These are phyloP conservation scores for Musa balbisiana DNA, from an alignment of 202 grass and related monocot species.

Conservation along the genomic window DNA sequence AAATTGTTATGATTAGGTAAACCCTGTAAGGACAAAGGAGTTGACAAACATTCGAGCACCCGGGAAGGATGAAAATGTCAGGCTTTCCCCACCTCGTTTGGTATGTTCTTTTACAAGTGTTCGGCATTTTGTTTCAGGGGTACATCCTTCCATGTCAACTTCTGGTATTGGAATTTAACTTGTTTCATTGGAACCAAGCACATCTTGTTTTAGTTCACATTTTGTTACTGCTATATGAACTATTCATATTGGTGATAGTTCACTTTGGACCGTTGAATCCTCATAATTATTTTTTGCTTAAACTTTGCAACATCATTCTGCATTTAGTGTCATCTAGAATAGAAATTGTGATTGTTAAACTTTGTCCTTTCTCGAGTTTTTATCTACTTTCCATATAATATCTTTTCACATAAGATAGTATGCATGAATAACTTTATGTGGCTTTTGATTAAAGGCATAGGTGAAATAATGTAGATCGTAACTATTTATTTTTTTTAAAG, in stretches of 20 bases:
- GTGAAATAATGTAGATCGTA: too few relatives aligned
- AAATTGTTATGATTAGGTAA: slow-evolving; percentile 38
- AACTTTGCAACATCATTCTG: neutral
- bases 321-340: neutral
- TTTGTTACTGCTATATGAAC: too few relatives aligned
- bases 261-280: too few relatives aligned
- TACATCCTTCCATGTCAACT: neutral
- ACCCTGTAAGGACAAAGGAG: slow-evolving; percentile 98
- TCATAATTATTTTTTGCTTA: neutral
- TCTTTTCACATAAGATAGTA: too few relatives aligned
- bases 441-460: too few relatives aligned
- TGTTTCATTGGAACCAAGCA: too few relatives aligned
- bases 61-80: slow-evolving; percentile 94
- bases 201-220: too few relatives aligned
- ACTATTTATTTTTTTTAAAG: too few relatives aligned
- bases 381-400: neutral
- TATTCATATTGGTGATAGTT: too few relatives aligned
- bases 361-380: neutral
- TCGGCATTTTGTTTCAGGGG: neutral
- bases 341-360: neutral
- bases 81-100: slow-evolving; percentile 79
- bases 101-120: slow-evolving; percentile 27
- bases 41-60: slow-evolving; percentile 85
- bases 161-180: neutral
- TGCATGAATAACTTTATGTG: too few relatives aligned